A percentile compares a stretch with the other conserved stretches of the same genome.
These are phyloP conservation scores for Fusarium sp. DNA, from an alignment of 2,329 filamentous ascomycete genomes.

Conservation along the genomic window DNA sequence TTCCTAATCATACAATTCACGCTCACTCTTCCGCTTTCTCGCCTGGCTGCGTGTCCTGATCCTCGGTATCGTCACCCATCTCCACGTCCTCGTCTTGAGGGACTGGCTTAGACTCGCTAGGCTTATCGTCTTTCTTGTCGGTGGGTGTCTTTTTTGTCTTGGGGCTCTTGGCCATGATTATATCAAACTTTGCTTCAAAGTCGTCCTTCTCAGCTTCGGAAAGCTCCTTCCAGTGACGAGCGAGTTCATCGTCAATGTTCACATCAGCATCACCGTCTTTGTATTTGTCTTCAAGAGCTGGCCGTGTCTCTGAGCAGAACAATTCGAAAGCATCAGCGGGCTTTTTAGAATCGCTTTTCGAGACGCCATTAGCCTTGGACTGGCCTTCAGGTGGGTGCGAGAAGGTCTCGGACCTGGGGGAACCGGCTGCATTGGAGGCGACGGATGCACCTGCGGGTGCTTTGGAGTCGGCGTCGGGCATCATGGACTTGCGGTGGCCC, in stretches of 20 bases:
- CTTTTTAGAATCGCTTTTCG: slow-evolving; percentile 53
- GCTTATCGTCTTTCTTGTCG: slow-evolving; percentile 42
- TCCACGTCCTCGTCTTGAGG: slow-evolving; percentile 60
- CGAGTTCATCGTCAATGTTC: slow-evolving; percentile 63
- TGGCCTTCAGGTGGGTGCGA: slow-evolving; percentile 46
- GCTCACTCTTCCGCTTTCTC: slow-evolving; percentile 49
- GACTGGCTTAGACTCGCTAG: slow-evolving; percentile 45
- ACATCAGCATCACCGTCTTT: slow-evolving; percentile 48
- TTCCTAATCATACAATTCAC: slow-evolving; percentile 21
- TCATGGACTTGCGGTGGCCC: slow-evolving; percentile 70
- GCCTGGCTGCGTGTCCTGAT: slow-evolving; percentile 50
- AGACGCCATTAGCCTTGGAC: slow-evolving; percentile 54
- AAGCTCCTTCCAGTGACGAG: slow-evolving; percentile 64
- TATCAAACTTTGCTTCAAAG: slow-evolving; percentile 53
- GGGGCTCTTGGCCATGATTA: slow-evolving; percentile 38
- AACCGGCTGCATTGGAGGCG: slow-evolving; percentile 58
- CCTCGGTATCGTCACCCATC: slow-evolving; percentile 58
- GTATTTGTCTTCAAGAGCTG: slow-evolving; percentile 55
- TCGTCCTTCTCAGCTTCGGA: slow-evolving; percentile 59
- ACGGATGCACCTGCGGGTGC: slow-evolving; percentile 53
- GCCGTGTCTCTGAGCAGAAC: slow-evolving; percentile 61
- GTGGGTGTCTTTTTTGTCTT: slow-evolving; percentile 40
- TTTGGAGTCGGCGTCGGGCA: slow-evolving; percentile 56
- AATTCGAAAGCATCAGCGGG: slow-evolving; percentile 62
- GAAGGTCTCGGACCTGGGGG: slow-evolving; percentile 61